These are phyloP conservation scores for Tolypocladium cylindrosporum DNA, from an alignment of 2,329 filamentous ascomycete species.

Conservation along the genomic window DNA sequence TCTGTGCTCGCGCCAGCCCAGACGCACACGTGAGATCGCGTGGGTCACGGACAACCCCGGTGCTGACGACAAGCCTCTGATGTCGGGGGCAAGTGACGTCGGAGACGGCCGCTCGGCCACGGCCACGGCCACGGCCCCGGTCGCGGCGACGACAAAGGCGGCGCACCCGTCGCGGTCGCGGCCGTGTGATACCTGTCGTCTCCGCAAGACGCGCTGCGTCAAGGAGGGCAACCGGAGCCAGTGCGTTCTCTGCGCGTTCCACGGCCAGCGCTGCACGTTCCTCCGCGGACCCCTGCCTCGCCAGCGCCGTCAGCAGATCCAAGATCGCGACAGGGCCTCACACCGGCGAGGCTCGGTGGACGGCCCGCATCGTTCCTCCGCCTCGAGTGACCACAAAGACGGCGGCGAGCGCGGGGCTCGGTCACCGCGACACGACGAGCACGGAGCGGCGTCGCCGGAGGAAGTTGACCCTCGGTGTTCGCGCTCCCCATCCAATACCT, in stretches of 20 bases:
- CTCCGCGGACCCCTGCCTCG: constrained; percentile 29
- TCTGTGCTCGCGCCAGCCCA: background rate
- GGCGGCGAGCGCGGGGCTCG: background rate
- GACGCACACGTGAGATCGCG: background rate
- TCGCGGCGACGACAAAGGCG: background rate
- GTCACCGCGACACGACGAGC: background rate
- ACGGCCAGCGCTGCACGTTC: constrained; percentile 58
- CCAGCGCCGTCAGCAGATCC: constrained; percentile 10
- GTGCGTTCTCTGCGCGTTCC: constrained; percentile 56
- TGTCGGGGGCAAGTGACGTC: background rate
- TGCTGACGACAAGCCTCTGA: background rate
- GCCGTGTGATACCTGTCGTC: constrained; percentile 55
- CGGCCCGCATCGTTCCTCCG: background rate
- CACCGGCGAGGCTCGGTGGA: background rate
- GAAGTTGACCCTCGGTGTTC: background rate
- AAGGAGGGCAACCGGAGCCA: constrained; percentile 47
- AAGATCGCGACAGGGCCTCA: background rate
- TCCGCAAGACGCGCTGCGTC: constrained; percentile 56
- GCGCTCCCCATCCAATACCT: constrained; percentile 5
- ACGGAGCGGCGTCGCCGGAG: background rate
- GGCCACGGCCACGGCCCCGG: background rate
- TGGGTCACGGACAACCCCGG: background rate
- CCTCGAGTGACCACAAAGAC: background rate
- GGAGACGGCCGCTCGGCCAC: background rate
- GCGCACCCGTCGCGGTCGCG: constrained; percentile 15